These are phyloP conservation scores for Mallotus nudiflorus DNA, from an alignment of 345 rosid genomes.

Conservation along the genomic window DNA sequence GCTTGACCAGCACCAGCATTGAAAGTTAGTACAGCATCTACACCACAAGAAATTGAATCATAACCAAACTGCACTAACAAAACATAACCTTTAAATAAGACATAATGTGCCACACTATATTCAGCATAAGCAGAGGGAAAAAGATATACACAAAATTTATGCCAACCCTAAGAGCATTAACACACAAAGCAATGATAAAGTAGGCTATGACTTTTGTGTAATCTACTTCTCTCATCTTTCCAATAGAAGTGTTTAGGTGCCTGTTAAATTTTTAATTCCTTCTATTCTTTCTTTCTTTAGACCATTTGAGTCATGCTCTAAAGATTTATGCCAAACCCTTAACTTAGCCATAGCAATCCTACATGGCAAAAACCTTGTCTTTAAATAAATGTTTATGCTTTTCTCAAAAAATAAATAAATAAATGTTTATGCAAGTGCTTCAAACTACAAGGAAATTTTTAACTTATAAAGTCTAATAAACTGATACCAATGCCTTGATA, in stretches of 20 bases:
- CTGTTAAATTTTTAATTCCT: not conserved
- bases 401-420: too few relatives aligned
- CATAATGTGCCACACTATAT: not conserved
- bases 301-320: not conserved
- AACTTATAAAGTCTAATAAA: not conserved
- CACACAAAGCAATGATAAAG: not conserved
- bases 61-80: not conserved
- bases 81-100: not conserved
- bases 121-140: not conserved
- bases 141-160: not conserved
- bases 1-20: slow-evolving; percentile 50
- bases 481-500: not conserved
- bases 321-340: not conserved
- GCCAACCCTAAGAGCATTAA: too few relatives aligned
- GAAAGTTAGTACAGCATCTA: slow-evolving; percentile 53
- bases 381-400: too few relatives aligned
- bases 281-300: not conserved
- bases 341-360: not conserved
- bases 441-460: not conserved
- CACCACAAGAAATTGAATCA: slow-evolving; percentile 9
- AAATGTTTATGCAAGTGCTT: not conserved
- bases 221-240: not conserved
- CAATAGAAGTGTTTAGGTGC: not conserved
- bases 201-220: not conserved
- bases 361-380: not conserved